Base-by-base conservation (phyloP, 768 basidiomycete genomes). In the Lactarius deliciosus region DNA sequence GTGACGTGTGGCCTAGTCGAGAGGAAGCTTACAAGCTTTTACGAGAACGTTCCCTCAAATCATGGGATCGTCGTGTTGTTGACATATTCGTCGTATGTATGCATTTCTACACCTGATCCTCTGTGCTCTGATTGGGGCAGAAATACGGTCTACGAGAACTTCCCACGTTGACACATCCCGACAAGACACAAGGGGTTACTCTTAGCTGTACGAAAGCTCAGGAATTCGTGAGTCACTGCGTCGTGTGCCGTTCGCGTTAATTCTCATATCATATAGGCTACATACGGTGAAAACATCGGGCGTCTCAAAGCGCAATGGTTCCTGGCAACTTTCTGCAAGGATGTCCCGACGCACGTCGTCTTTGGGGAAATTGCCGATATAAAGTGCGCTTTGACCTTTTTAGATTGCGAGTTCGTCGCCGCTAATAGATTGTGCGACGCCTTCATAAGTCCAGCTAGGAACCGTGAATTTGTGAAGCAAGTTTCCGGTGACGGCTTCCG, bases 1-100 rank as follows among this genome's bases (percentile, higher is more conserved):
- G 82, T 4, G 84, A 86, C 71, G 77, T 79, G 10, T 87, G 85
- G 86, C 72, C 81, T 0, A 82, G 79, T n/a, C 76, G 71, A 15
- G 81, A 81, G 64, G 83, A 82, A 38, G 85, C 85, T 1, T 80
- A 76, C 55, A 73, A 73, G 25, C 11, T 68, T 4, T 68, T 86
- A 62, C 79, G 78, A 63, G 73, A 81, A 32, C 72, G 74, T 40
- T 73, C 79, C 13, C 83, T 80, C 77, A 79, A 80, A 72, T 64
- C 69, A 0, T 86, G 85, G 84, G 84, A 86, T 69, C 79, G 80
- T 30, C 73, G 84, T 15, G 76, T 83, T 5, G 72, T 85, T 56
- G 74, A 76, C 57, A 70, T 76, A 28, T 85, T 76, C 69, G 78
- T 81, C 15, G 83, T 81, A 59, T 45, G 79, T 74, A 28, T 50